A percentile compares a stretch with the other conserved stretches of the same genome.
These are phyloP conservation scores for Cyclotella sp. DNA, from an alignment of 108 stramenopile genomes.

Conservation along the genomic window DNA sequence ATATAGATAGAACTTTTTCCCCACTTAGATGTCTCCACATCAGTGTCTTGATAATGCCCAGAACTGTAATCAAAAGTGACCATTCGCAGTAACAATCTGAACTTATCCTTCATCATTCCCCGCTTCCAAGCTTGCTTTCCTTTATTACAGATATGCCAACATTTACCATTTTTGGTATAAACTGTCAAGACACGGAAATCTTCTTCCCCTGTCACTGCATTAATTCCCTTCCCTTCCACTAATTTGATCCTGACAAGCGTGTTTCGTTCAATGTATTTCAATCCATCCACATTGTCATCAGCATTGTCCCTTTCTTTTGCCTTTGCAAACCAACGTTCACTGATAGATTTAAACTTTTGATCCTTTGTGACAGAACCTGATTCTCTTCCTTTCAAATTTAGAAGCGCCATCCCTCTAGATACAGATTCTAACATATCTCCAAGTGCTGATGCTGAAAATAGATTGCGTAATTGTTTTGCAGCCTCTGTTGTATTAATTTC, in stretches of 20 bases:
- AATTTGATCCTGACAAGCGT: not conserved
- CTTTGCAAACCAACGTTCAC: not conserved
- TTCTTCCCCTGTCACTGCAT: not conserved
- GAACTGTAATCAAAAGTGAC: not conserved
- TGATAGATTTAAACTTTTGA: not conserved
- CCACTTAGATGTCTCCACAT: too few relatives aligned
- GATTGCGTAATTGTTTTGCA: slow-evolving; percentile 4
- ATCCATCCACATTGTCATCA: not conserved
- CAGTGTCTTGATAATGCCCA: not conserved
- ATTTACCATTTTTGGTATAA: slow-evolving; percentile 7
- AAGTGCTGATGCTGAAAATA: not conserved
- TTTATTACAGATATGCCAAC: slow-evolving; percentile 6
- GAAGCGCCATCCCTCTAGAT: not conserved
- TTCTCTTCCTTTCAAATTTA: slow-evolving; percentile 5
- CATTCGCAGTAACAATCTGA: not conserved
- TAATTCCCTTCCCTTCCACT: not conserved
- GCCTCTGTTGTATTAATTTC: not conserved
- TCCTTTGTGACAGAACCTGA: not conserved
- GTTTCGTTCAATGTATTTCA: not conserved
- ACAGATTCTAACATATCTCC: not conserved
- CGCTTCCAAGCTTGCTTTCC: not conserved
- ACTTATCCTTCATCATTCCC: not conserved
- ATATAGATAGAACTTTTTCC: not conserved
- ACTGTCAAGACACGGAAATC: slow-evolving; percentile 2
- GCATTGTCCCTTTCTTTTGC: not conserved